Base-by-base conservation (phyloP, 495 filamentous ascomycete species). In the Aspergillus campestris region DNA sequence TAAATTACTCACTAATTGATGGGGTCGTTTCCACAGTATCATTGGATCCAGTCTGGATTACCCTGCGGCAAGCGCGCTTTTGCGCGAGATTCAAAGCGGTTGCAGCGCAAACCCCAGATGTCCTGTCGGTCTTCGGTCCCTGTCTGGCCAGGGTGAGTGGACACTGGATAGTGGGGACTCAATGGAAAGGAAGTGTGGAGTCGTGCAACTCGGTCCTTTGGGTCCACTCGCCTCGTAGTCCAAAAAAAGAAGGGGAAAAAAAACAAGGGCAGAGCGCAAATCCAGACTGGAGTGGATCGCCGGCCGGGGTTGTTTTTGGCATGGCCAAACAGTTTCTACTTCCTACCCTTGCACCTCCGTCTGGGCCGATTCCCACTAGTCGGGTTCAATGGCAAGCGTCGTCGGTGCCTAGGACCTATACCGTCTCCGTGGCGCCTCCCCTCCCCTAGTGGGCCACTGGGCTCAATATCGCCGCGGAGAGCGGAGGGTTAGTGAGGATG, bases 51-150 rank as follows among this genome's bases (percentile, higher is more conserved):
- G 18, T 4, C 4, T 24, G 18, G 18, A 24, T 2, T 24, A 24
- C 18, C 37, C 44, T 52, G 66, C 67, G 67, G 67, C 64, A 71
- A 69, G 55, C 67, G 67, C 67, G 67, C 67, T 63, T 62, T 63
- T 24, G 18, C 18, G 47, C 65, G 65, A 56, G 58, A 65, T 53
- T 49, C 53, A 38, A 48, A 52, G 65, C 65, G 65, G 63, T 64
- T 66, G 56, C 57, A 62, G 62, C 61, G 62, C 58, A 57, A 65
- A 53, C 61, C 58, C 60, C 55, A 61, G 60, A 62, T 50, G 49
- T 24, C 18, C 18, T 24, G 18, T 24, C 18, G 18, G 18, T 24
- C 18, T 24, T 24, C 18, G 50, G 46, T 49, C 31, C 49, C 13
- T 32, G 44, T 14, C 29, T 62, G 55, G 51, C 18, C 18, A 24